Evolutionary conservation across 441 rosid species (phyloP).

Genomic region (Adansonia rubrostipa): DNA sequence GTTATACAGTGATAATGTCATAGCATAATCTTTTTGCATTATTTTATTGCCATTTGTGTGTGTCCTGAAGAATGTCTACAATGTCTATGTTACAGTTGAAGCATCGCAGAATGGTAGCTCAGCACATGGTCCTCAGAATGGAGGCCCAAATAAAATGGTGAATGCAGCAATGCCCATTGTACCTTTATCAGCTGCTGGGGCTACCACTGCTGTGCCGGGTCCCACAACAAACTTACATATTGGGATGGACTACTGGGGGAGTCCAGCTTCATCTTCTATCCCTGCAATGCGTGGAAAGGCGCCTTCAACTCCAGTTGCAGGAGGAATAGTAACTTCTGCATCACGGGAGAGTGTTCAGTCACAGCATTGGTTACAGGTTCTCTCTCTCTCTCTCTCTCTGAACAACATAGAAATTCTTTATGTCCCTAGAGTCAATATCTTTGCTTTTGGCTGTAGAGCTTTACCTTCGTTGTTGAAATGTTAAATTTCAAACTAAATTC

Average conservation of each 20-base stretch:
- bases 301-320: conserved; percentile 68
- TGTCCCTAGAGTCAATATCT: background rate
- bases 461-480: background rate
- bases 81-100: conserved; percentile 49
- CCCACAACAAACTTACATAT: conserved; percentile 88
- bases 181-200: conserved; percentile 54
- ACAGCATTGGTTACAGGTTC: conserved; percentile 86
- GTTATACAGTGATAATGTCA: conserved; percentile 38
- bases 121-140: conserved; percentile 64
- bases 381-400: background rate
- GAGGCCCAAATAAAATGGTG: conserved; percentile 53
- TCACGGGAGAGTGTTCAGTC: conserved; percentile 74
- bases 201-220: conserved; percentile 62
- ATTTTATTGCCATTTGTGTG: background rate
- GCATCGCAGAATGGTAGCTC: conserved; percentile 76
- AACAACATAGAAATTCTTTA: background rate
- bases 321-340: conserved; percentile 60
- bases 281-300: conserved; percentile 73
- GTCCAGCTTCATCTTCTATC: conserved; percentile 58
- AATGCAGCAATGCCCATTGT: conserved; percentile 50
- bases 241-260: conserved; percentile 95
- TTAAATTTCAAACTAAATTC: background rate
- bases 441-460: background rate
- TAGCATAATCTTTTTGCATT: conserved; percentile 4
- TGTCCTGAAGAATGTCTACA: conserved; percentile 21